phyloP scores from a whole-genome alignment of 2,329 filamentous ascomycete species.

The Talaromyces piceae region DNA sequence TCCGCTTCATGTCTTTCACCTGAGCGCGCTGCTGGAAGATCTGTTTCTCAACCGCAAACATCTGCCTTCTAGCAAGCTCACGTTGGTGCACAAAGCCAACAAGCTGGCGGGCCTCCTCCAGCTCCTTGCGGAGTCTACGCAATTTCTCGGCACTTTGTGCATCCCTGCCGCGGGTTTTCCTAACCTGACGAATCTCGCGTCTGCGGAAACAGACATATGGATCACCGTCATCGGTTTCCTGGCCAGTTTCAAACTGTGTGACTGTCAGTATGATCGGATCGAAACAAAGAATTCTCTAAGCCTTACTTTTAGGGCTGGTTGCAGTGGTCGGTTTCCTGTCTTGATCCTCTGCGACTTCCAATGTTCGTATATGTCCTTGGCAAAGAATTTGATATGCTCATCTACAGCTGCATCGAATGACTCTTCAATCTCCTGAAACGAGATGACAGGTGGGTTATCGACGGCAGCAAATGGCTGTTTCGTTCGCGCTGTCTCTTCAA shows the following conservation, averaged over 20 bases:
- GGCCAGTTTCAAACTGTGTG: slow-evolving; percentile 71
- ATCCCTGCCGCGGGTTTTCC: slow-evolving; percentile 90
- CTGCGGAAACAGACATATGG: slow-evolving; percentile 97
- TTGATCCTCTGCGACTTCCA: slow-evolving; percentile 69
- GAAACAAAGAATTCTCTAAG: too few relatives aligned
- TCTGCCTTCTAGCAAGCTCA: slow-evolving; percentile 70
- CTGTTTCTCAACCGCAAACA: slow-evolving; percentile 64
- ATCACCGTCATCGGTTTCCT: slow-evolving; percentile 90
- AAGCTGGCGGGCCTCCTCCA: slow-evolving; percentile 80
- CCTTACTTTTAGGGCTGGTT: slow-evolving; percentile 64
- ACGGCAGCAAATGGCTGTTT: slow-evolving; percentile 85
- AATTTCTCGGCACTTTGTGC: slow-evolving; percentile 91
- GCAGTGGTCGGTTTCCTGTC: slow-evolving; percentile 63
- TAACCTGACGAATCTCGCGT: slow-evolving; percentile 85
- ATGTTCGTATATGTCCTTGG: slow-evolving; percentile 78
- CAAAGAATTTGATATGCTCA: slow-evolving; percentile 49
- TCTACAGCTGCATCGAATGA: slow-evolving; percentile 55
- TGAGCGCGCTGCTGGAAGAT: slow-evolving; percentile 76
- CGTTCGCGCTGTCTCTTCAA: slow-evolving; percentile 75
- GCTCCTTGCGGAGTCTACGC: slow-evolving; percentile 79
- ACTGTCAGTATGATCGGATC: not conserved
- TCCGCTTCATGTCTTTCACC: slow-evolving; percentile 82
- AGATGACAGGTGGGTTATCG: slow-evolving; percentile 73
- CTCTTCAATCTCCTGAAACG: slow-evolving; percentile 68
- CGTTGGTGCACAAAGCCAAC: slow-evolving; percentile 70